Evolutionary conservation across 2,329 filamentous ascomycete species (phyloP).

Genomic region (Paracorniculantispora psalliotae): DNA sequence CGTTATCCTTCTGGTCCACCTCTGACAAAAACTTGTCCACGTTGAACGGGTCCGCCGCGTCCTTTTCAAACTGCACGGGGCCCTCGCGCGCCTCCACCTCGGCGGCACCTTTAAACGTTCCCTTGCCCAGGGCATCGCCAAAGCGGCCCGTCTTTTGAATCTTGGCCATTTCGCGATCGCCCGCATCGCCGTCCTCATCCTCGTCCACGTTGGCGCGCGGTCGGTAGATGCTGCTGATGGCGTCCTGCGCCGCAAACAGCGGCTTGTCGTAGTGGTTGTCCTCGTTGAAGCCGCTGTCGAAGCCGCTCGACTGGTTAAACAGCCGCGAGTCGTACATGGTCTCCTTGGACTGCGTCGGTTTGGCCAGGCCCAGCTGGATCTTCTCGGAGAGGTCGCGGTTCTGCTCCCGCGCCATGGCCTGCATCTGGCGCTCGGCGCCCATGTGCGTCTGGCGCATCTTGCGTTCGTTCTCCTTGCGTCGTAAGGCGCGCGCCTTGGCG

Average conservation of each 20-base stretch:
- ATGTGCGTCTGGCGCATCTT: constrained; percentile 91
- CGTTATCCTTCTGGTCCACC: constrained; percentile 54
- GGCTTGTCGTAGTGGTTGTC: constrained; percentile 98
- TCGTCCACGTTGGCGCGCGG: constrained; percentile 71
- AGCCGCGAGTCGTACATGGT: constrained; percentile 95
- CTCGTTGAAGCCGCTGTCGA: constrained; percentile 91
- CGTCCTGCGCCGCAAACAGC: constrained; percentile 91
- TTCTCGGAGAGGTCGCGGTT: constrained; percentile 97
- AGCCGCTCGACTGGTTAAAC: constrained; percentile 91
- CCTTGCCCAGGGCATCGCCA: constrained; percentile 76
- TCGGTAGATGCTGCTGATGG: constrained; percentile 89
- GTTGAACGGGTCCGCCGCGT: constrained; percentile 79
- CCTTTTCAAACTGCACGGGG: constrained; percentile 95
- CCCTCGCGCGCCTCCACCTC: constrained; percentile 83
- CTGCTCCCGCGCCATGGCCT: constrained; percentile 91
- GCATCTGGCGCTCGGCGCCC: constrained; percentile 86
- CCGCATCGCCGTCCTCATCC: constrained; percentile 73
- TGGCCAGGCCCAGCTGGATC: constrained; percentile 88
- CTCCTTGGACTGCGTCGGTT: constrained; percentile 86
- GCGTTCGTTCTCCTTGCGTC: constrained; percentile 75
- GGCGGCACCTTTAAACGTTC: constrained; percentile 83
- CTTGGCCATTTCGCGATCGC: constrained; percentile 77
- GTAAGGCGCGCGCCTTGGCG: constrained; percentile 71
- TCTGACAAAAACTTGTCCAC: constrained; percentile 92
- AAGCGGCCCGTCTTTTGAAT: constrained; percentile 84